Evolutionary conservation across 2,329 filamentous ascomycete genomes (phyloP).

Genomic region (Aspergillus candidus): DNA sequence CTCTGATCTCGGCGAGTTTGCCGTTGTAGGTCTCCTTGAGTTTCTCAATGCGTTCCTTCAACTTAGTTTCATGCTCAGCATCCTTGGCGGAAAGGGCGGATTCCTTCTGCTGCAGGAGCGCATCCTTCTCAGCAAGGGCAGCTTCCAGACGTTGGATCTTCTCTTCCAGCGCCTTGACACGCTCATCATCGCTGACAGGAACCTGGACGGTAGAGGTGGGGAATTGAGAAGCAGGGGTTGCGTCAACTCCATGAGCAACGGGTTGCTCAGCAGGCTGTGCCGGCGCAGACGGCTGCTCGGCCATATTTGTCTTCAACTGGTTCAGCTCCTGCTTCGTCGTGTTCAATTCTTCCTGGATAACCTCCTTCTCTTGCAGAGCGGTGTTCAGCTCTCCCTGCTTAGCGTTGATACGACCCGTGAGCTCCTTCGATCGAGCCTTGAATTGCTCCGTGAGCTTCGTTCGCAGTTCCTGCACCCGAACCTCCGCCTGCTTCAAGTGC

Average conservation of each 20-base stretch:
- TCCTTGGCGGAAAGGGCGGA: slow-evolving; percentile 42
- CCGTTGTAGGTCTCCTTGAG: slow-evolving; percentile 64
- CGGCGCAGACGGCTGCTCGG: slow-evolving; percentile 33
- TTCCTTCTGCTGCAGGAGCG: slow-evolving; percentile 36
- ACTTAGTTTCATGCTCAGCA: slow-evolving; percentile 44
- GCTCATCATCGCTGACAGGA: slow-evolving; percentile 44
- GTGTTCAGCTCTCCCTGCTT: slow-evolving; percentile 45
- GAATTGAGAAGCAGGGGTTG: slow-evolving; percentile 28
- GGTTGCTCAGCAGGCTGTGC: slow-evolving; percentile 45
- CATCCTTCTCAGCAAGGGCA: slow-evolving; percentile 46
- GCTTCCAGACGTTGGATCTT: slow-evolving; percentile 51
- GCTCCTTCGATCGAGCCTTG: slow-evolving; percentile 55
- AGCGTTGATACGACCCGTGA: slow-evolving; percentile 57
- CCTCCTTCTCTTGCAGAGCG: slow-evolving; percentile 57
- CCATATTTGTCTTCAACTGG: slow-evolving; percentile 47
- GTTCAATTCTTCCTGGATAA: slow-evolving; percentile 62
- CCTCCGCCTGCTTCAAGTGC: slow-evolving; percentile 42
- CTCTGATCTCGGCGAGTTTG: slow-evolving; percentile 55
- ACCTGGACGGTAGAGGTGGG: slow-evolving; percentile 20
- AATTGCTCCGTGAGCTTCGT: slow-evolving; percentile 44
- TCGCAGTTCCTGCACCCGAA: slow-evolving; percentile 46
- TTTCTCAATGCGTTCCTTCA: slow-evolving; percentile 48
- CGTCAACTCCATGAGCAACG: slow-evolving; percentile 36
- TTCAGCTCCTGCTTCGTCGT: slow-evolving; percentile 54
- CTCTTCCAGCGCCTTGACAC: slow-evolving; percentile 57